Percentiles rank a stretch among this genome's conserved stretches.
These are phyloP conservation scores for Lablab purpureus DNA, from an alignment of 306 rosid species.

Conservation along the genomic window DNA sequence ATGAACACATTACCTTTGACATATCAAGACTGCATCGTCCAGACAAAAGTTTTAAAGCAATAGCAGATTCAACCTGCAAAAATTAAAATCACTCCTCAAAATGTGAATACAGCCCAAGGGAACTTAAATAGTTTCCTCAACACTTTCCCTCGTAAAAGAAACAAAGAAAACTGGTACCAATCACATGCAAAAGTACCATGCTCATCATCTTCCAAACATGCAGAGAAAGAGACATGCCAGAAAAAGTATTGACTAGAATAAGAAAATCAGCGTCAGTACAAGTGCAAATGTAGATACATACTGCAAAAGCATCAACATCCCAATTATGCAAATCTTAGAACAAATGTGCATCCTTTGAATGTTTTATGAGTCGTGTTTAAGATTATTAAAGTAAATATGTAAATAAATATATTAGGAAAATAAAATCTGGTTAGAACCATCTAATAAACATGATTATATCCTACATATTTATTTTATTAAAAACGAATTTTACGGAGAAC, in stretches of 20 bases:
- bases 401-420: background rate
- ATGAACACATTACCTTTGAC: constrained; percentile 67
- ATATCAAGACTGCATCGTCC: constrained; percentile 70
- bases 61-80: constrained; percentile 77
- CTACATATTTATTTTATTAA: background rate
- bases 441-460: background rate
- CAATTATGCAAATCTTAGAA: constrained; percentile 3
- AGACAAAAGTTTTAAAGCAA: constrained; percentile 69
- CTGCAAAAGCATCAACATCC: background rate
- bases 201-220: constrained; percentile 24
- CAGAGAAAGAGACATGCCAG: background rate
- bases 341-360: background rate
- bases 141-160: constrained; percentile 12
- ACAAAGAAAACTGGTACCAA: constrained; percentile 6
- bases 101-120: constrained; percentile 34
- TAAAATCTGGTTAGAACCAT: background rate
- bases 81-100: constrained; percentile 38
- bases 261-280: constrained; percentile 17
- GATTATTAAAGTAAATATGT: background rate
- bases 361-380: background rate
- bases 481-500: too few species aligned
- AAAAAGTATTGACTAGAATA: constrained; percentile 15
- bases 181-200: constrained; percentile 19
- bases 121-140: background rate
- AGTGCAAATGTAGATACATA: constrained; percentile 6